Evolutionary conservation across 2,329 filamentous ascomycete species (phyloP).

Genomic region (Rugonectria rugulosa): DNA sequence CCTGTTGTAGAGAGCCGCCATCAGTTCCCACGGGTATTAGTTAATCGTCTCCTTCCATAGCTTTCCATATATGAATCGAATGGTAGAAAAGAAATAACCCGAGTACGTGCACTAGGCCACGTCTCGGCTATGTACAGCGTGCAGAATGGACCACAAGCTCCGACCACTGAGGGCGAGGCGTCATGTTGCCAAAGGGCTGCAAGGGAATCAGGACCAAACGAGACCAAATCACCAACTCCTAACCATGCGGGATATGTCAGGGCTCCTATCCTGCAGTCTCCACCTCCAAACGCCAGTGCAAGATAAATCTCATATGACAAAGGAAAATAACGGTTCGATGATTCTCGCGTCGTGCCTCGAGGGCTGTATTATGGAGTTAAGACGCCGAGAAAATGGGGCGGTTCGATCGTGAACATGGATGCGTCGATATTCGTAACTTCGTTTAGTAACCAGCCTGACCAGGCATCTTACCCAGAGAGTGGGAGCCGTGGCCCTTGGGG

Average conservation of each 20-base stretch:
- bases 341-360: conserved; percentile 8
- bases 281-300: conserved; percentile 33
- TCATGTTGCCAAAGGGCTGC: conserved; percentile 1
- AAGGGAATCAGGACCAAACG: conserved; percentile 24
- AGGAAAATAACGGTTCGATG: conserved; percentile 10
- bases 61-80: not conserved
- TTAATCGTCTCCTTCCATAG: conserved; percentile 4
- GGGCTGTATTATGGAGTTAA: conserved; percentile 13
- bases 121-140: conserved; percentile 14
- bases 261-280: conserved; percentile 26
- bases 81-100: not conserved
- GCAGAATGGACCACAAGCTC: not conserved
- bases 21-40: conserved; percentile 20
- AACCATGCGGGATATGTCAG: conserved; percentile 30
- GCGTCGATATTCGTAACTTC: conserved; percentile 31
- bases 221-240: conserved; percentile 33
- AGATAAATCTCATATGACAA: conserved; percentile 21
- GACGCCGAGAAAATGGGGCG: not conserved
- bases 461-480: conserved; percentile 64
- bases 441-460: conserved; percentile 61
- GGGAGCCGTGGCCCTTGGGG: conserved; percentile 52
- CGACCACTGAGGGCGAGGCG: not conserved
- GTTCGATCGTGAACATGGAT: conserved; percentile 16
- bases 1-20: conserved; percentile 20
- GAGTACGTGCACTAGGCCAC: not conserved